phyloP scores from a whole-genome alignment of 2,329 filamentous ascomycete species.

The Cryphonectria parasitica region DNA sequence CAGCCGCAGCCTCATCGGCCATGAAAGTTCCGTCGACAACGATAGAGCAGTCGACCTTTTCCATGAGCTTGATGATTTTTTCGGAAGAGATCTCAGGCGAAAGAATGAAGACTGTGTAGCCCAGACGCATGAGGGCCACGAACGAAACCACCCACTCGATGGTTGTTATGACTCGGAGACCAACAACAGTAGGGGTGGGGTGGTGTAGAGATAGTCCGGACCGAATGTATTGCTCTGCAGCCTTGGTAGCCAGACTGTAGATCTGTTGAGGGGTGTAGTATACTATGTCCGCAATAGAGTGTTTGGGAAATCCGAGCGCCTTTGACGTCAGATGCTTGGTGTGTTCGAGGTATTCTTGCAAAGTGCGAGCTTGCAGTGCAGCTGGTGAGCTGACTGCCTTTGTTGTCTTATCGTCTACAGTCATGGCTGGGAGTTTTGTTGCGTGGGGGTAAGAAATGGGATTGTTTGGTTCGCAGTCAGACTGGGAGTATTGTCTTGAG shows the following conservation, averaged over 20 bases:
- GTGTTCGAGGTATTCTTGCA: slow-evolving; percentile 1
- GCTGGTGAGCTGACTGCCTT: not conserved
- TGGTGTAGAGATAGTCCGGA: not conserved
- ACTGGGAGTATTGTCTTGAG: not conserved
- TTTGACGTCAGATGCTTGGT: not conserved
- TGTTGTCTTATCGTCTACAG: not conserved
- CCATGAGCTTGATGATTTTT: no score
- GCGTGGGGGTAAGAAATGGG: not conserved
- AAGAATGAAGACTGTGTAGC: not conserved
- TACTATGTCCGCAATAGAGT: not conserved
- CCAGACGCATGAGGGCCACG: not conserved
- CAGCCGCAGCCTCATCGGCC: no score
- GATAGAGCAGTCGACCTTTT: no score
- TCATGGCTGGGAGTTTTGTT: not conserved
- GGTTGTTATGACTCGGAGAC: not conserved
- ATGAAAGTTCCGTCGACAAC: no score
- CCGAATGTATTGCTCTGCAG: not conserved
- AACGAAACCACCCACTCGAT: slow-evolving; percentile 1
- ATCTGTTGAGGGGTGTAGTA: not conserved
- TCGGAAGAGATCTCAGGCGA: no score
- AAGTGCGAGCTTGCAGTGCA: not conserved
- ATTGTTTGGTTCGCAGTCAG: not conserved
- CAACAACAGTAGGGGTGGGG: not conserved
- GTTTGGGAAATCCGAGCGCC: not conserved
- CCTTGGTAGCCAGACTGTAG: not conserved